These are phyloP conservation scores for Citrullus amarus DNA, from an alignment of 306 rosid genomes.

Conservation along the genomic window DNA sequence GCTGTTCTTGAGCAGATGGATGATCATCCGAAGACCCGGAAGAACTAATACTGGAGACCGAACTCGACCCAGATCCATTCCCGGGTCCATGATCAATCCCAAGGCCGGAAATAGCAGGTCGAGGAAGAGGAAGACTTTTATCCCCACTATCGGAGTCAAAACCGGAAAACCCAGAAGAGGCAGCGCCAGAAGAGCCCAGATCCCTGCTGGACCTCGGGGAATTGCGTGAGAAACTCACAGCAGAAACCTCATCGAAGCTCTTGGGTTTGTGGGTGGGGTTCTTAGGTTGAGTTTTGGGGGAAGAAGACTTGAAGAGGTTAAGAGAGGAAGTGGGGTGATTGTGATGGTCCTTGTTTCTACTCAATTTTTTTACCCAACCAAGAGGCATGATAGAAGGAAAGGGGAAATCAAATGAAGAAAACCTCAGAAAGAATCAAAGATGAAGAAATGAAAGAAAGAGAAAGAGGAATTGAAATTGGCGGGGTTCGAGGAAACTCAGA, in stretches of 20 bases:
- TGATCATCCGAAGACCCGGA: conserved; percentile 65
- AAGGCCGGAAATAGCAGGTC: conserved; percentile 35
- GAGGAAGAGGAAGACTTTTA: conserved; percentile 49
- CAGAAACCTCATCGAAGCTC: conserved; percentile 52
- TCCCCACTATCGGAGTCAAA: conserved; percentile 43
- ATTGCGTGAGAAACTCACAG: conserved; percentile 19
- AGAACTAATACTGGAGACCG: conserved; percentile 71
- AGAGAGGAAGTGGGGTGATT: conserved; percentile 13
- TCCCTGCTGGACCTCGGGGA: conserved; percentile 53
- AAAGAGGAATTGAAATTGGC: background rate
- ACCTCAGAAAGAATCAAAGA: background rate
- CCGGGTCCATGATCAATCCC: conserved; percentile 36
- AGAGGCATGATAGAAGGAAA: conserved; percentile 47
- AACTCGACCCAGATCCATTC: conserved; percentile 44
- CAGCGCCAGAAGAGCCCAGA: conserved; percentile 6
- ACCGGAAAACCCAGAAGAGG: conserved; percentile 29
- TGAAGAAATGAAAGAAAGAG: background rate
- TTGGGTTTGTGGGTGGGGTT: conserved; percentile 20
- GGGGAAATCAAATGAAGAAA: background rate
- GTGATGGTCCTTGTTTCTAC: conserved; percentile 44
- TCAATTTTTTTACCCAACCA: conserved; percentile 70
- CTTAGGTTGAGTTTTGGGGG: conserved; percentile 6
- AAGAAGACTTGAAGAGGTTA: conserved; percentile 32
- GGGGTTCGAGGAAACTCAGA: background rate
- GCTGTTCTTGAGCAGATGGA: conserved; percentile 26